Base-by-base conservation (phyloP, 805 yeast species). In the Brettanomyces naardenensis region DNA sequence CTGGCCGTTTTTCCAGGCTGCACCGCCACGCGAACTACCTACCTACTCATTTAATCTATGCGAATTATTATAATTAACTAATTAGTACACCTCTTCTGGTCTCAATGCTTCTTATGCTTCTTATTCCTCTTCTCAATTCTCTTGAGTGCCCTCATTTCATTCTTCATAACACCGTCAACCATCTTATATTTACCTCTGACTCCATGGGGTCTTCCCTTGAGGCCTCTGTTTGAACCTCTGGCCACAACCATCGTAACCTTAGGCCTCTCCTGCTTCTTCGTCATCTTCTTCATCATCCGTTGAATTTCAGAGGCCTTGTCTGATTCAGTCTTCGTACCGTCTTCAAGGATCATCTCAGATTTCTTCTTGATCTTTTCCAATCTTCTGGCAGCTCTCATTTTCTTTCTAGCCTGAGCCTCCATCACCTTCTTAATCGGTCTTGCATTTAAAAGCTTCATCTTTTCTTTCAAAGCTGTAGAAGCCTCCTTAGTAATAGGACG, bases 141-240 rank as follows among this genome's bases (percentile, higher is more conserved):
- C 56, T 75, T 80, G 55, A 90, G 68, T 11, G 97, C 96, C 49
- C 98, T 72, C 71, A 83, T 89, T 65, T 92, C 99, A 61, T 92
- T 92, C 84, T 92, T 92, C 82, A 87, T 69, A 17, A 80, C 85
- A 70, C 97, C 97, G 64, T 92, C 99, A 51, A 92, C 97, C 98
- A 92, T 92, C 80, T 86, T 92, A 68, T 92, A 92, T 60, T 86
- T 88, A 65, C 99, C 99, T 62, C 80, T 87, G 49, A 92, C 78
- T 60, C 98, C 99, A 65, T 77, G 82, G 30, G 99, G 99, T 68
- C 99, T 82, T 39, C 98, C 98, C 49, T 84, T 69, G 37, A 89
- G 65, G 42, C 95, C 95, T 59, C 68, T 83, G 62, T 92, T 89
- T 27, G 68, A 59, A 53, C 97, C 97, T 35, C 68, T 65, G 7